These are phyloP conservation scores for Quercus gilva DNA, from an alignment of 306 rosid genomes.

Conservation along the genomic window DNA sequence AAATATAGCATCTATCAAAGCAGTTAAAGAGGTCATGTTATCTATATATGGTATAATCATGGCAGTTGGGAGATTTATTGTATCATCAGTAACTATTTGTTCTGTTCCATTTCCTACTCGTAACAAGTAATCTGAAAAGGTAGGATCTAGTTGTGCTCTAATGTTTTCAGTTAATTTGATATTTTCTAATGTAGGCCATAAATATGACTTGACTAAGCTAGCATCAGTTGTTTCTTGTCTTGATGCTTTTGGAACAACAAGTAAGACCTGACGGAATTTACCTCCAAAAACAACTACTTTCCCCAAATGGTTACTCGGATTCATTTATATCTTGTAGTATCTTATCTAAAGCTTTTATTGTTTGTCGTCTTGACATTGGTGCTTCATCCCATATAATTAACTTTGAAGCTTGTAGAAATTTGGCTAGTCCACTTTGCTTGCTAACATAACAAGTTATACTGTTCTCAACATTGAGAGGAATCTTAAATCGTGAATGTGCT, in stretches of 20 bases:
- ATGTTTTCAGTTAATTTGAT: too few species aligned
- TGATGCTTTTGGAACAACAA: background rate
- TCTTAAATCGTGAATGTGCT: background rate
- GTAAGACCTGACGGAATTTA: background rate
- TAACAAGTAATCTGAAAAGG: background rate
- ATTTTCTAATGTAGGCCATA: too few species aligned
- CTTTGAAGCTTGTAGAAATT: background rate
- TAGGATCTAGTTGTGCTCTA: background rate
- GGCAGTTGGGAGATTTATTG: background rate
- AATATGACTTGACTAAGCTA: too few species aligned
- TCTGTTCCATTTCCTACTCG: background rate
- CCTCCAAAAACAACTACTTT: background rate
- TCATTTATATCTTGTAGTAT: background rate
- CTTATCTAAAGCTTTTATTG: background rate
- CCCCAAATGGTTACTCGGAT: background rate
- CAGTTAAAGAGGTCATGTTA: background rate
- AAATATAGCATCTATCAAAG: background rate
- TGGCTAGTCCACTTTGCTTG: background rate
- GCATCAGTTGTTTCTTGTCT: too few species aligned
- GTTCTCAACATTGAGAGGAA: background rate
- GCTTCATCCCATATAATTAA: background rate
- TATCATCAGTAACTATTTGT: background rate
- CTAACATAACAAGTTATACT: background rate
- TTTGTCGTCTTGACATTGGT: background rate
- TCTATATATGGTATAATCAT: background rate